Conservation (phyloP, 2,329 filamentous ascomycete species). For the Clonostachys chloroleuca region DNA sequence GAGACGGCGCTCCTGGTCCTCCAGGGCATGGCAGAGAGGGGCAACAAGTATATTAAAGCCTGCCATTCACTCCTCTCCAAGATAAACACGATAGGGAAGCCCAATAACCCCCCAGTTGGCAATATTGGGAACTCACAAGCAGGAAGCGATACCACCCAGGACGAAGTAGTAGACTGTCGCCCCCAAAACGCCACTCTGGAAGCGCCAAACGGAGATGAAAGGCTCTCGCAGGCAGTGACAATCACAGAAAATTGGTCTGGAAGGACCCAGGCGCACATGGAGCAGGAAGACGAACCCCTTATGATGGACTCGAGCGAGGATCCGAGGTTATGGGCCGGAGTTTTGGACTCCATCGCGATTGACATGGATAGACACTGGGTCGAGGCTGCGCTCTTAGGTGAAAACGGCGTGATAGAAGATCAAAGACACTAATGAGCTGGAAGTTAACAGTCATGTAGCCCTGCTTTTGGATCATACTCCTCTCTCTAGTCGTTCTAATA, state of each 20-base stretch:
- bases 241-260: no score
- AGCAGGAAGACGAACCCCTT: neutral
- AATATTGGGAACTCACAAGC: neutral
- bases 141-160: neutral
- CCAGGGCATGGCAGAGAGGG: constrained; percentile 43
- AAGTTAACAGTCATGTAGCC: no score
- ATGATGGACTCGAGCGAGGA: neutral
- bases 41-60: constrained; percentile 39
- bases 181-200: neutral
- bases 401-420: no score
- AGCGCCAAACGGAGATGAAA: neutral
- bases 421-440: no score
- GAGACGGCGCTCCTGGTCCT: constrained; percentile 39
- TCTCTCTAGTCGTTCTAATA: no score
- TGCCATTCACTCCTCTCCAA: neutral
- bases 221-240: no score
- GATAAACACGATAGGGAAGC: neutral
- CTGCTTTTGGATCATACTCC: no score
- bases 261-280: neutral
- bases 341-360: neutral
- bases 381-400: neutral
- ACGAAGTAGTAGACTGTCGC: neutral
- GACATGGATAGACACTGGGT: neutral
- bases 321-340: neutral
- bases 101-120: neutral